Evolutionary conservation across 768 basidiomycete species (phyloP), one percentile per base, ranked within the genome.

Genomic region (Leccinellum rugosiceps): DNA sequence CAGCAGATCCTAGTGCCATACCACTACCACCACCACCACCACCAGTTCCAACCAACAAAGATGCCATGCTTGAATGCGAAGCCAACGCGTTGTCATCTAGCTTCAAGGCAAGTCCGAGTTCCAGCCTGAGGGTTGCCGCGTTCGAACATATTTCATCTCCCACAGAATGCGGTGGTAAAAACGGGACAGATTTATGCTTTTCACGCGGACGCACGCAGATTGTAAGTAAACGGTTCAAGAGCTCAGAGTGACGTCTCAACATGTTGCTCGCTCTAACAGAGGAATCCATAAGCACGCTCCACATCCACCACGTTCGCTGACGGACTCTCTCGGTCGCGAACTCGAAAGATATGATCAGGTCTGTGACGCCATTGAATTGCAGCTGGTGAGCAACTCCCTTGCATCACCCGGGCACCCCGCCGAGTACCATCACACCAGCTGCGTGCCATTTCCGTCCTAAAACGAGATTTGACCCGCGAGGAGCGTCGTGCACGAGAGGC

Each of bases 331-430:
- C 32, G 86, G 89, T 15, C 82, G 82, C 35, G 88, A 90, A 65
- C 75, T 91, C 3, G 88, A 92, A 67, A 86, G 82, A 65, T 92
- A 87, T 62, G 89, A 92, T 65, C 88, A 90, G 63, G 60, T 91
- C 5, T 90, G 88, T 64, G 91, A 93, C 66, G 76, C 84, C 2
- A 83, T 93, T 50, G 91, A 92, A 68, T 80, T 83, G 41, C 83
- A 84, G 52, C 63, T 93, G 61, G 90, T 84, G 69, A 70, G 84
- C 72, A 44, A 38, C 31, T 45, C n/a, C 48, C 31, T 25, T 26
- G 38, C 43, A 5, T 49, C 34, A 50, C 46, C n/a, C 56, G 14
- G 15, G 11, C 31, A 35, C 41, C 47, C 50, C 50, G 51, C 47
- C 31, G 46, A 56, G 21, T 43, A 32, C 28, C 19, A n/a, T n/a